Evolutionary conservation across 2,329 filamentous ascomycete genomes (phyloP).

Genomic region (Lecanosticta acicola): DNA sequence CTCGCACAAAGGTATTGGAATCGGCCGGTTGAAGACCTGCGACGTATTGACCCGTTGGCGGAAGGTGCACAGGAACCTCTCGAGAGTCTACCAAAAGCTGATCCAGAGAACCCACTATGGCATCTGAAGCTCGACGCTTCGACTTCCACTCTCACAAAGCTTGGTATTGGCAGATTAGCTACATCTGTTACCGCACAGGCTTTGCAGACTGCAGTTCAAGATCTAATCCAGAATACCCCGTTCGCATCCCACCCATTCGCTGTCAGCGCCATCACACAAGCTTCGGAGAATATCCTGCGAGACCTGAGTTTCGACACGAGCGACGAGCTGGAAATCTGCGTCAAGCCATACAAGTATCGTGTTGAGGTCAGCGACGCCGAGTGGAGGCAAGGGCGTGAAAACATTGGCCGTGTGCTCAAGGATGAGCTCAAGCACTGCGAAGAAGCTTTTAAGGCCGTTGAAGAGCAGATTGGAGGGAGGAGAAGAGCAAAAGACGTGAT

Average conservation of each 20-base stretch:
- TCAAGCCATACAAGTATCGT: slow-evolving; percentile 98
- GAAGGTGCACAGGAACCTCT: slow-evolving; percentile 29
- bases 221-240: slow-evolving; percentile 70
- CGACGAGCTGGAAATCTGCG: slow-evolving; percentile 97
- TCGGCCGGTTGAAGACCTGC: slow-evolving; percentile 81
- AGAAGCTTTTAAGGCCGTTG: slow-evolving; percentile 66
- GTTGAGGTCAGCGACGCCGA: slow-evolving; percentile 90
- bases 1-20: slow-evolving; percentile 97
- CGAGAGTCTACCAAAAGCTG: slow-evolving; percentile 74
- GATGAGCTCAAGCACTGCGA: slow-evolving; percentile 83
- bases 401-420: slow-evolving; percentile 74
- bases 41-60: slow-evolving; percentile 36
- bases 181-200: slow-evolving; percentile 85
- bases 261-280: slow-evolving; percentile 82
- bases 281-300: slow-evolving; percentile 81
- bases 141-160: slow-evolving; percentile 81
- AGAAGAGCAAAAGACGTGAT: slow-evolving; percentile 87
- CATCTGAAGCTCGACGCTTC: slow-evolving; percentile 90
- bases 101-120: slow-evolving; percentile 84
- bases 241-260: slow-evolving; percentile 90
- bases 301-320: slow-evolving; percentile 95
- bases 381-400: slow-evolving; percentile 80
- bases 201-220: slow-evolving; percentile 79
- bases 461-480: slow-evolving; percentile 70
- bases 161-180: slow-evolving; percentile 86